Evolutionary conservation across 2,329 filamentous ascomycete genomes (phyloP), one percentile per base, ranked within the genome.

Genomic region (Rutstroemia sp.): DNA sequence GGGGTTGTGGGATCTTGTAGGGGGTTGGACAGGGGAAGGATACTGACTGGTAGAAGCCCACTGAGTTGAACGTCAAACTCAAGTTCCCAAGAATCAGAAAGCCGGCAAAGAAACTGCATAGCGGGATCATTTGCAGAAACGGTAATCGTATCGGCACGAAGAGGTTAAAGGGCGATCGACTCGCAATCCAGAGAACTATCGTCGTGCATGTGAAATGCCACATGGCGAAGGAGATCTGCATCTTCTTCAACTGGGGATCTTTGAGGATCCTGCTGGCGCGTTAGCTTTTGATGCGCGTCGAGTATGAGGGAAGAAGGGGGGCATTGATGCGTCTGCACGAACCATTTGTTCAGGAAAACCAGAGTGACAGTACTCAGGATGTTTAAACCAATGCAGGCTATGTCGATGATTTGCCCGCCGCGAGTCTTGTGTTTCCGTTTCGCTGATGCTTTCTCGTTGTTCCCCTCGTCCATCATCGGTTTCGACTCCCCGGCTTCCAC

Each of bases 161-260:
- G 40, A 73, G 70, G 61, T 71, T 69, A 67, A 75, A 75, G 12
- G 73, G 72, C 1, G 63, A 65, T 34, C 69, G 70, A 51, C 71
- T 73, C 2, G 73, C 70, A 52, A 75, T 57, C 63, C 69, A 75
- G 44, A 76, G 70, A 47, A 74, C 73, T 57, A 74, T 68, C 36
- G 69, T 67, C 53, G 74, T 76, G 36, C 73, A 73, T 25, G 70
- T 69, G 58, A 75, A 75, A 61, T 76, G 74, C 73, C 73, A 76
- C 71, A 75, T 75, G 17, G 74, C 73, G 47, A 76, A 74, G 61
- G 73, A 71, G 56, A 76, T 70, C 63, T 75, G 74, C 68, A 72
- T 74, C 21, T 68, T 66, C 56, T 73, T 71, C 57, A 76, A 67
- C 59, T 75, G 73, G 44, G 67, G 61, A 60, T 76, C 73, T 63